Base-by-base conservation (phyloP, 495 filamentous ascomycete species). In the Penicillium flavigenum region DNA sequence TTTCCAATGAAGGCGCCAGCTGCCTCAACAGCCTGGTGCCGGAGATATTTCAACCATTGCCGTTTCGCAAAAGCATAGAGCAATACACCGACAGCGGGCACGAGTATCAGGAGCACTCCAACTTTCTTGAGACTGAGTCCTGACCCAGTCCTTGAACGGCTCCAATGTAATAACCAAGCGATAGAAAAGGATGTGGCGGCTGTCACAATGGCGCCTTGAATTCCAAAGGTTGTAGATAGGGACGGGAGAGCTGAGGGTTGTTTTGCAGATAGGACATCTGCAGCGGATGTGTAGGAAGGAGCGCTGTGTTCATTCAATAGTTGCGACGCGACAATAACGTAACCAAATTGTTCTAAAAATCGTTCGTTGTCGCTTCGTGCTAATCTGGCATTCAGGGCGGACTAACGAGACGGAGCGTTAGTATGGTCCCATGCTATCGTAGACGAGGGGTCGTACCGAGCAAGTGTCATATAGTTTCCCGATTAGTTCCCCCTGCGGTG, bases 341-440 rank as follows among this genome's bases (percentile, higher is more conserved):
- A 98, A 24, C 94, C 88, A 54, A 98, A 97, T 63, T 93, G 88
- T 77, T 98, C 94, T 47, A 98, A 81, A 64, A 98, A 98, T 44
- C 85, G 82, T 58, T 87, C 80, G 65, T 94, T 96, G 59, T 96
- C 91, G 54, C 85, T 86, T 61, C 87, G 82, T 38, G 89, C 88
- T 59, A 97, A 81, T 51, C 87, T 84, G 42, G 89, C 88, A 61
- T 90, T 92, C 47, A 84, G 56, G 4, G 75, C 74, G 12, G 74
- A 72, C 72, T 83, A 66, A 31, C 61, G 56, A 60, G 42, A 53
- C 31, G 19, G 39, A 54, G 57, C 5, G 42, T 69, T 49, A 63
- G 67, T 26, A n/a, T 43, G 17, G 16, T 5, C 14, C 16, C 9
- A 24, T 5, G 0, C 38, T 14, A 29, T 58, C 48, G 46, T 16